Conservation (phyloP, 2,329 filamentous ascomycete species). For the Didymella glomerata region DNA sequence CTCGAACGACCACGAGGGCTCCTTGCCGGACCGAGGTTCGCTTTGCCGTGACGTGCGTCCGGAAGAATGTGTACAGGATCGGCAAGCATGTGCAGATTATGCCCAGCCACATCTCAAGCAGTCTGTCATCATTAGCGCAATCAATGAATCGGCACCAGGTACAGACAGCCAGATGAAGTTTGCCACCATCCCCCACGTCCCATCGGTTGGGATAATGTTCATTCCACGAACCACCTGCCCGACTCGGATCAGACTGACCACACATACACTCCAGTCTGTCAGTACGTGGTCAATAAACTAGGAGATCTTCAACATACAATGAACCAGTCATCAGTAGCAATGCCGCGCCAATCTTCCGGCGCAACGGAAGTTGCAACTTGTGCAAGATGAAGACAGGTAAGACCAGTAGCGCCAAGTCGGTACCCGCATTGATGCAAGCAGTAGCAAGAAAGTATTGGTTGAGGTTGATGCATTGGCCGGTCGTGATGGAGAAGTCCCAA, state of each 20-base stretch:
- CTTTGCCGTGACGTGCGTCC: slow-evolving; percentile 2
- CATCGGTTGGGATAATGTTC: slow-evolving; percentile 20
- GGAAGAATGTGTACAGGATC: slow-evolving; percentile 22
- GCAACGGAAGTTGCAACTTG: slow-evolving; percentile 26
- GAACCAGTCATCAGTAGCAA: slow-evolving; percentile 29
- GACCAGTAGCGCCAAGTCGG: slow-evolving; percentile 26
- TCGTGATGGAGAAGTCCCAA: slow-evolving; percentile 27
- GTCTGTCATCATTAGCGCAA: slow-evolving; percentile 14
- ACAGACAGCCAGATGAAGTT: slow-evolving; percentile 32
- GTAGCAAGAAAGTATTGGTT: slow-evolving; percentile 25
- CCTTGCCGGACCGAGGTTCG: not conserved
- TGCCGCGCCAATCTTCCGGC: slow-evolving; percentile 28
- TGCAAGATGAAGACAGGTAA: slow-evolving; percentile 32
- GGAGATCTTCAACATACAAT: slow-evolving; percentile 21
- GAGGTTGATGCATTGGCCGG: slow-evolving; percentile 25
- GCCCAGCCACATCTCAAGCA: slow-evolving; percentile 30
- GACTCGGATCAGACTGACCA: slow-evolving; percentile 29
- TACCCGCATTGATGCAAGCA: slow-evolving; percentile 27
- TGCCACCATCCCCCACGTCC: slow-evolving; percentile 26
- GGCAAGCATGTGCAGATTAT: slow-evolving; percentile 30
- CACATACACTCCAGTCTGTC: slow-evolving; percentile 18
- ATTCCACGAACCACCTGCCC: slow-evolving; percentile 20
- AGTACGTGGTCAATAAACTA: not conserved
- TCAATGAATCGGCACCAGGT: not conserved
- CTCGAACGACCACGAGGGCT: slow-evolving; percentile 4